Evolutionary conservation across 768 basidiomycete species (phyloP).

Genomic region (Nidula microcarpa): DNA sequence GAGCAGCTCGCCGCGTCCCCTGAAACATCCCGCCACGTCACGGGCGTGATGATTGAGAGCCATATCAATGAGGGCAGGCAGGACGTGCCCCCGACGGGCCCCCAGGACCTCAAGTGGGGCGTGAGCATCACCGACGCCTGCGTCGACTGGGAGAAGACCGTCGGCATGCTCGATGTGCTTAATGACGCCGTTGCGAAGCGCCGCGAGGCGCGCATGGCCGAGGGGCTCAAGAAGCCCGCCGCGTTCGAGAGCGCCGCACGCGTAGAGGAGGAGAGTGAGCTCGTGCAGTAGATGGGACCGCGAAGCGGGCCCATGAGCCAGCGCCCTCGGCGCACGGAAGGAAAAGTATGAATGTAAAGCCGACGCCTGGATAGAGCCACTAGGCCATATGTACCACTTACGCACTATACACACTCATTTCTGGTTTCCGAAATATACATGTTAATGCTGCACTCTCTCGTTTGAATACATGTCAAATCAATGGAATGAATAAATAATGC

Average conservation of each 20-base stretch:
- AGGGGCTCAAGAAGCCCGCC: constrained; percentile 31
- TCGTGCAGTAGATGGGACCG: background rate
- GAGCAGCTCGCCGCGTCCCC: constrained; percentile 66
- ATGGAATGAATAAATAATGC: background rate
- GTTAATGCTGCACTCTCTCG: too few species aligned
- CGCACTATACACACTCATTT: too few species aligned
- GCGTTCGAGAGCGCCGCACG: constrained; percentile 23
- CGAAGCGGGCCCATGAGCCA: background rate
- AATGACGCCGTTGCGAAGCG: constrained; percentile 56
- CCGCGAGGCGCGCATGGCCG: constrained; percentile 35
- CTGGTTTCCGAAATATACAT: too few species aligned
- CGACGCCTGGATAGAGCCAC: too few species aligned
- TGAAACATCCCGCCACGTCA: constrained; percentile 52
- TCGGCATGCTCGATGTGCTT: constrained; percentile 68
- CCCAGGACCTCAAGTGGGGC: constrained; percentile 66
- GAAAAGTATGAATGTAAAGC: too few species aligned
- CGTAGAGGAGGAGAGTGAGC: background rate
- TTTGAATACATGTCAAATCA: background rate
- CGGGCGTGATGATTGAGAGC: constrained; percentile 97
- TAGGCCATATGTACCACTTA: too few species aligned
- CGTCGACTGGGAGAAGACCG: constrained; percentile 80
- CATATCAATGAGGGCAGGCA: constrained; percentile 91
- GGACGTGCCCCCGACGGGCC: constrained; percentile 77
- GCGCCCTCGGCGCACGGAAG: too few species aligned
- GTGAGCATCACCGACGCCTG: constrained; percentile 93